A percentile compares a stretch with the other conserved stretches of the same genome.
phyloP scores from a whole-genome alignment of 371 early-diverging fungal genomes.

The Zopfochytrium polystomum region DNA sequence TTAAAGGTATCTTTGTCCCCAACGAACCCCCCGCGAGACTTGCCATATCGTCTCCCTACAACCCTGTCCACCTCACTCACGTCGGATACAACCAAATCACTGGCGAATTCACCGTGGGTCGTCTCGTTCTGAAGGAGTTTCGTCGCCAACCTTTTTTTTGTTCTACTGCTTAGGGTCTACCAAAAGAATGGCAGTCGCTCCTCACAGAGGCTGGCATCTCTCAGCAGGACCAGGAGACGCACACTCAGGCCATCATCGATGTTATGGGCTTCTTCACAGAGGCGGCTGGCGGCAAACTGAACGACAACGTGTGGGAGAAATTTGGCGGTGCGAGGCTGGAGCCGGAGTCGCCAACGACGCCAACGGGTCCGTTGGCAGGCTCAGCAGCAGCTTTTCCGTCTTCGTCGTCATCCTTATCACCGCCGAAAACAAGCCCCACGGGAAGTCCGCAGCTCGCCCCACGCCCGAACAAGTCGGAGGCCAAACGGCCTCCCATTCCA shows the following conservation, averaged over 20 bases:
- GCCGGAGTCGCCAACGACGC: not conserved
- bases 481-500: slow-evolving; percentile 44
- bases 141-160: not conserved
- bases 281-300: slow-evolving; percentile 38
- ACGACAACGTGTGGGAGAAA: slow-evolving; percentile 83
- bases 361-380: no score
- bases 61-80: slow-evolving; percentile 91
- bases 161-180: slow-evolving; percentile 69
- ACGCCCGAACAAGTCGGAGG: slow-evolving; percentile 13
- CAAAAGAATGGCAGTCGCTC: slow-evolving; percentile 89
- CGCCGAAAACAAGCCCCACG: slow-evolving; percentile 27
- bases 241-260: slow-evolving; percentile 94
- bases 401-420: not conserved
- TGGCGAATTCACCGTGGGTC: slow-evolving; percentile 49
- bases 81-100: slow-evolving; percentile 53
- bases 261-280: slow-evolving; percentile 78
- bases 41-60: slow-evolving; percentile 89
- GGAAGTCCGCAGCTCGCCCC: slow-evolving; percentile 24
- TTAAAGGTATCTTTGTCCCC: not conserved
- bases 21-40: slow-evolving; percentile 7
- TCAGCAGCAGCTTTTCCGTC: no score
- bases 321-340: slow-evolving; percentile 42
- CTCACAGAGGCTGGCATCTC: slow-evolving; percentile 90
- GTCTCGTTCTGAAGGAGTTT: not conserved
- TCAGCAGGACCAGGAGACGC: slow-evolving; percentile 88